Base-by-base conservation (phyloP, 805 yeast genomes). In the Priceomyces castillae region DNA sequence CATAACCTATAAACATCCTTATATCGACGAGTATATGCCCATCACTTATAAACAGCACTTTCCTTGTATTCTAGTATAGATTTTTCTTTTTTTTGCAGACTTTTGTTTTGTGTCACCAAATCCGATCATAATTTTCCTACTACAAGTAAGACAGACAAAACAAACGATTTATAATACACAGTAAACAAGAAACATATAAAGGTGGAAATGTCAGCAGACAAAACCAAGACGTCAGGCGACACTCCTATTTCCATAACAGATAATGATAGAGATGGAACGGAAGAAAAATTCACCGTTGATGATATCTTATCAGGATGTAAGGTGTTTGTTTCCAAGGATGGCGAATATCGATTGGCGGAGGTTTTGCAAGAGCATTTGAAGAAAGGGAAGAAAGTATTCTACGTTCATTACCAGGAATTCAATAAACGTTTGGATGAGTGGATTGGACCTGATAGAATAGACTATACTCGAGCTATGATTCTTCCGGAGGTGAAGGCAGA, bases 361-460 rank as follows among this genome's bases (percentile, higher is more conserved):
- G 80, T 94, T 34, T 68, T 94, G 36, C 88, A 90, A 15, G 76
- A 80, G 39, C 88, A 86, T 48, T 65, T 77, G 37, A 81, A 86
- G 56, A 84, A 89, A 59, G 88, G 90, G 11, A 78, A 85, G 47
- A 80, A 81, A 25, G 86, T 80, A 51, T 90, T 84, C 62, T 94
- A 94, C 61, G 96, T 94, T 23, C 99, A 94, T 64, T 94, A 90
- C 67, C 88, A 82, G 41, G 96, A 90, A 53, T 94, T 84, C 72
- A 94, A 94, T 71, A 94, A 94, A 49, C 85, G 99, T 63, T 75
- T 94, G 53, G 99, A 94, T 68, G 99, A 94, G 63, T 92, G 98
- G 98, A 80, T 94, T 5, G 72, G 76, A 16, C 73, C 79, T 3
- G 82, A 81, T 30, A 74, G 95, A 41, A 81, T 94, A 9, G 87